phyloP scores from a whole-genome alignment of 1,284 basidiomycete genomes.

The Cutaneotrichosporon daszewskae region DNA sequence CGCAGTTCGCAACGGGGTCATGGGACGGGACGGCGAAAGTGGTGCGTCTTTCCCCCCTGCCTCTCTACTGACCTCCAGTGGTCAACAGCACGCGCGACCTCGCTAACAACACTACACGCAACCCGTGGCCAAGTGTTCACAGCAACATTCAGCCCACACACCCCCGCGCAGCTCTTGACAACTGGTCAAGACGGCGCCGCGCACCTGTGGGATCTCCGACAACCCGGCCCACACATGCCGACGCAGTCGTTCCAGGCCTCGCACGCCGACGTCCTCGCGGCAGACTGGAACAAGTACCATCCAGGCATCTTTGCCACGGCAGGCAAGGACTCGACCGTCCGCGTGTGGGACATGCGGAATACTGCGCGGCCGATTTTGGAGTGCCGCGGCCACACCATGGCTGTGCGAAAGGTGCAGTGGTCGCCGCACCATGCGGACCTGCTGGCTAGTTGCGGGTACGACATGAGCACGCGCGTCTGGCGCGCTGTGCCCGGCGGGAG shows the following conservation, averaged over 20 bases:
- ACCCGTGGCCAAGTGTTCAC: constrained; percentile 63
- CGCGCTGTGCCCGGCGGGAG: constrained; percentile 26
- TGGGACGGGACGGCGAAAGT: constrained; percentile 92
- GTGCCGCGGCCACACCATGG: constrained; percentile 47
- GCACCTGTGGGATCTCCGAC: constrained; percentile 63
- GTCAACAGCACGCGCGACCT: constrained; percentile 72
- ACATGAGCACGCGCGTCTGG: constrained; percentile 62
- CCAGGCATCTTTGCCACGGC: constrained; percentile 50
- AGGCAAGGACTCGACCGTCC: constrained; percentile 50
- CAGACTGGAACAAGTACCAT: constrained; percentile 57
- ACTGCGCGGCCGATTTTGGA: constrained; percentile 17
- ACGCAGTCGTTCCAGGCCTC: constrained; percentile 7
- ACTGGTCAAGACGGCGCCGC: constrained; percentile 79
- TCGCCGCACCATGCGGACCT: constrained; percentile 63
- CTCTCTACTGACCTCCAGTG: constrained; percentile 55
- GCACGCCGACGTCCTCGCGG: constrained; percentile 31
- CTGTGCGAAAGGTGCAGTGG: constrained; percentile 50
- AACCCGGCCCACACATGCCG: background rate
- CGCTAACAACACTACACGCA: constrained; percentile 74
- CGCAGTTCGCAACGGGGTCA: constrained; percentile 76
- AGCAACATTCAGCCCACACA: constrained; percentile 84
- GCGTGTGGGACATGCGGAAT: constrained; percentile 49
- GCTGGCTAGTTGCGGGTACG: constrained; percentile 59
- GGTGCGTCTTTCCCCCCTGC: constrained; percentile 52
- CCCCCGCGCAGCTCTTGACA: constrained; percentile 70